Base-by-base conservation (phyloP, 306 rosid species). In the Biancaea sappan region DNA sequence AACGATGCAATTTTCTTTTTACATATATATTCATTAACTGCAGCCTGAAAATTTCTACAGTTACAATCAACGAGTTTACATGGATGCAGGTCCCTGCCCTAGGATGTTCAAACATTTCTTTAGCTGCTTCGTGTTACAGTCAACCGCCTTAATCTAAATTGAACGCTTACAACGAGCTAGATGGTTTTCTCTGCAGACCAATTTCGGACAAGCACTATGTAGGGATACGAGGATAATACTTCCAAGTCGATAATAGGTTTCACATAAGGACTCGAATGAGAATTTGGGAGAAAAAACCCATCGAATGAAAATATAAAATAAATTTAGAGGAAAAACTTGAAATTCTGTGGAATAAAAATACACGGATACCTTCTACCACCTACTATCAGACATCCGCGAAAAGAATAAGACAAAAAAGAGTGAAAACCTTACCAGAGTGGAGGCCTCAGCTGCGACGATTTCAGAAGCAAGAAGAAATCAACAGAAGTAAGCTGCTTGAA, bases 381-480 rank as follows among this genome's bases (percentile, higher is more conserved):
- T 3, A 61, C 54, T 16, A 57, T 48, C 51, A 66, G 75, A 83
- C 76, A 75, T 71, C 73, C 79, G 0, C 51, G 51, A 69, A 67
- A 25, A 24, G 62, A 57, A 19, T 22, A 32, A 44, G 21, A 57
- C 11, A 29, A 21, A 21, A 52, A 4, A 54, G 43, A 43, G 40
- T n/a, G 29, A 21, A 13, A 21, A 35, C 1, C 47, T 37, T 14
- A 62, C 68, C 41, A 41, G 41, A 62, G 8, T 7, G 28, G 35
- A 64, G 15, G 9, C 46, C 5, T 2, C 0, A 62, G 48, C 46
- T 60, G 25, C 8, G 10, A 60, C n/a, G 66, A 60, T 34, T 25
- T 5, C 12, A 25, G 9, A 22, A 25, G 57, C 56, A 5, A 24
- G 28, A 21, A 58, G 34, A 40, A 44, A 73, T 2, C 18, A 16